Evolutionary conservation across 805 yeast genomes (phyloP), one percentile per base, ranked within the genome.

Genomic region (Ogataea polymorpha): DNA sequence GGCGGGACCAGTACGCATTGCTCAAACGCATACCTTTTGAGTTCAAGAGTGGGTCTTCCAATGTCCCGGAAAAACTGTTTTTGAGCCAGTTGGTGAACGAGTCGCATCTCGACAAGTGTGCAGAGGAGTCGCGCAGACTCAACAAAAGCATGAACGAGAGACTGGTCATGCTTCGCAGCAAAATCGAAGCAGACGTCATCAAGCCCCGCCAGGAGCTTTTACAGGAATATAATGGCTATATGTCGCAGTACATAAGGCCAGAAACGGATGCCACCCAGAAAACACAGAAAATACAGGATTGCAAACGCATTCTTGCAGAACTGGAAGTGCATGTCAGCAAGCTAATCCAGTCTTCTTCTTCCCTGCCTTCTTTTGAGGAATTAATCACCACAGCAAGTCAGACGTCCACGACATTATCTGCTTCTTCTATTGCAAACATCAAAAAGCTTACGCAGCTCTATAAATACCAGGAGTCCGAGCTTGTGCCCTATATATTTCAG

Each of bases 171-270:
- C 55, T 74, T 46, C 61, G 66, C 25, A 42, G 54, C 2, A 51
- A 51, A 1, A 60, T 79, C 1, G 69, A 66, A 23, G 41, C 40
- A 1, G 72, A 72, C 10, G 66, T 68, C 25, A 58, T 57, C 27
- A 23, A 49, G 7, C 67, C 67, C 5, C 67, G 68, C 34, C 39
- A 63, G 2, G 42, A 35, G 0, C 61, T 79, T 5, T 72, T 71
- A 15, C 53, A 54, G 24, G 64, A 63, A 10, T 69, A 77, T 24
- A 77, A 74, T 41, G 12, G 41, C 2, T 62, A 70, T 29, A 62
- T 75, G 25, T 55, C 64, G 10, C 71, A 70, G 38, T 49, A 64
- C 59, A 54, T 62, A 41, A 51, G 49, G 18, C 42, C 46, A 23
- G 31, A 40, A 25, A 20, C 40, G 17, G 46, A 48, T 34, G 4